Evolutionary conservation across 2,329 filamentous ascomycete genomes (phyloP), one percentile per base, ranked within the genome.

Genomic region (Hymenoscyphus albidus): DNA sequence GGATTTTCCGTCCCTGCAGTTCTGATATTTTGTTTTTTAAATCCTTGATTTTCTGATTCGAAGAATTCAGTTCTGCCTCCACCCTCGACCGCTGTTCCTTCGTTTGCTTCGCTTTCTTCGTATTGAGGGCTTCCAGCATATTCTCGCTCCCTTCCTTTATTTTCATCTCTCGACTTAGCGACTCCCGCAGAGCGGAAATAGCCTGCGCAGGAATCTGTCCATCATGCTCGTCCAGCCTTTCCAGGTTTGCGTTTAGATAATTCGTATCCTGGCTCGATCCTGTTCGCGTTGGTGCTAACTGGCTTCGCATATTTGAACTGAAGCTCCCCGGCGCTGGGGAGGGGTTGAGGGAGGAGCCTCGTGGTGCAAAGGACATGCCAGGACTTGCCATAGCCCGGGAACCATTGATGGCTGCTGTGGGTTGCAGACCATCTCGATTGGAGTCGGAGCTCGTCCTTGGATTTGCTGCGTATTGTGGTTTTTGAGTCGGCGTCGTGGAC

Each of bases 101-200:
- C 68, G 91, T 90, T 76, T 98, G 94, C 79, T 98, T 99, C 57
- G 92, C 90, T 77, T 96, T 97, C 78, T 99, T 99, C 56, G 88
- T 85, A 76, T 97, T 92, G 69, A 99, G 80, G 13, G 95, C 95
- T 80, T 99, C 95, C 48, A 99, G 82, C 85, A 99, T 88, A 76
- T 99, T 99, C 81, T 99, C 95, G 64, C 94, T 97, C 22, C 95
- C 95, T 73, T 94, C 91, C 78, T 96, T 97, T 76, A 99, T 98
- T 82, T 98, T 98, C 80, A 93, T 88, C 79, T 99, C 96, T 73
- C 96, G 94, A 70, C 93, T 94, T 69, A 99, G 89, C 74, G 89
- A 86, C 72, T 97, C 93, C 73, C 90, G 88, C 68, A 97, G 83
- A 61, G 86, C 82, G 27, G 88, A 85, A 72, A 97, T 87, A 51